Percentiles rank a stretch among this genome's conserved stretches.
Evolutionary conservation across 805 yeast genomes (phyloP).

Genomic region (Ogataea pilisensis): DNA sequence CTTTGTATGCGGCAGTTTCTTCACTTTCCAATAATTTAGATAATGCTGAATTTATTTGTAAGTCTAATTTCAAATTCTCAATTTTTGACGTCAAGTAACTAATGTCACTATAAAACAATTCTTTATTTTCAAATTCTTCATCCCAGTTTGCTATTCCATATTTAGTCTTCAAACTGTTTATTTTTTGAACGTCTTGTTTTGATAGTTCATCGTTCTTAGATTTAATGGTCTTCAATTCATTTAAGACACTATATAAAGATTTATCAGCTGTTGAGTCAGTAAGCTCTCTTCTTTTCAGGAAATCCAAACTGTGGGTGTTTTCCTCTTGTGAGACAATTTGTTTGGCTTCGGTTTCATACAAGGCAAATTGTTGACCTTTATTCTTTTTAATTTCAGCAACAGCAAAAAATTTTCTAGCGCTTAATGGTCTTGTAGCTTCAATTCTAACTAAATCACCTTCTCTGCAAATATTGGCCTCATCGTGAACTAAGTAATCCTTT

Average conservation of each 20-base stretch:
- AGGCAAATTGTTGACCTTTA: constrained; percentile 88
- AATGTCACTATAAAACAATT: constrained; percentile 28
- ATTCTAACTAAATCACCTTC: constrained; percentile 96
- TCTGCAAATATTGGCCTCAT: constrained; percentile 84
- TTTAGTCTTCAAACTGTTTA: constrained; percentile 33
- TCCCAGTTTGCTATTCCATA: constrained; percentile 27
- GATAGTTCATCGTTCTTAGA: constrained; percentile 12
- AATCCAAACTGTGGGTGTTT: constrained; percentile 47
- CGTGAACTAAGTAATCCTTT: constrained; percentile 88
- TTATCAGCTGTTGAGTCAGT: constrained; percentile 18
- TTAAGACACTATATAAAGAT: constrained; percentile 30
- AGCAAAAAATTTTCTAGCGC: constrained; percentile 80
- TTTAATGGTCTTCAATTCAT: constrained; percentile 16
- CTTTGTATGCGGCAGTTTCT: constrained; percentile 33
- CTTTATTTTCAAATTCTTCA: constrained; percentile 21
- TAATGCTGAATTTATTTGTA: constrained; percentile 16
- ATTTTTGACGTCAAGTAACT: constrained; percentile 21
- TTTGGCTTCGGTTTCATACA: constrained; percentile 71
- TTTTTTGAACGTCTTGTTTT: constrained; percentile 33
- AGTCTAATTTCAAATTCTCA: constrained; percentile 16
- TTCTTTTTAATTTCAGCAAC: constrained; percentile 86
- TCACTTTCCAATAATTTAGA: constrained; percentile 24
- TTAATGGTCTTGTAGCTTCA: constrained; percentile 81
- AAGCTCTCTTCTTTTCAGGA: constrained; percentile 45
- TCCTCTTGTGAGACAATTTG: constrained; percentile 66